These are phyloP conservation scores for Microthyrium microscopicum DNA, from an alignment of 2,329 filamentous ascomycete species.

Conservation along the genomic window DNA sequence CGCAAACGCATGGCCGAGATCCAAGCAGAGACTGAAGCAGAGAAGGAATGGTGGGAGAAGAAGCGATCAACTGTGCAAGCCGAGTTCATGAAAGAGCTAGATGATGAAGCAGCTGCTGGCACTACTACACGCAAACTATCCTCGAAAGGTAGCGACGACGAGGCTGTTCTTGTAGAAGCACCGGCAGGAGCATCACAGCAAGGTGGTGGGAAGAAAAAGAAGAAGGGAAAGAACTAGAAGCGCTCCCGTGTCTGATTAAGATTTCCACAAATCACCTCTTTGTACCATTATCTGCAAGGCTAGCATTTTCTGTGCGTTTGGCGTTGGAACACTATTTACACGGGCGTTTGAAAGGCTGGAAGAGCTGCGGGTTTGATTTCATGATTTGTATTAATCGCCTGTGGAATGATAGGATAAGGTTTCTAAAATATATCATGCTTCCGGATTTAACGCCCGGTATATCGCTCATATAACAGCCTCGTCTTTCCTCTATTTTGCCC, in stretches of 20 bases:
- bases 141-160: constrained; percentile 41
- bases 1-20: constrained; percentile 61
- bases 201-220: constrained; percentile 36
- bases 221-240: constrained; percentile 46
- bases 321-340: too few relatives aligned
- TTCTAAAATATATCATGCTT: too few relatives aligned
- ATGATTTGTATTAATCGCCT: too few relatives aligned
- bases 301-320: neutral
- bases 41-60: constrained; percentile 89
- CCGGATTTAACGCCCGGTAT: too few relatives aligned
- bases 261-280: too few relatives aligned
- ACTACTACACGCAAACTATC: constrained; percentile 13
- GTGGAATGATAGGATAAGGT: too few relatives aligned
- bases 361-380: too few relatives aligned
- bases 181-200: constrained; percentile 29
- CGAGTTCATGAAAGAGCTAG: constrained; percentile 73
- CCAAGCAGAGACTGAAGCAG: constrained; percentile 50
- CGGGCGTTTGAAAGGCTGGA: too few relatives aligned
- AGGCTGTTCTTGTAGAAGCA: constrained; percentile 63
- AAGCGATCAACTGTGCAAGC: constrained; percentile 55
- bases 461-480: too few relatives aligned
- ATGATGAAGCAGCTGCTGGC: constrained; percentile 31
- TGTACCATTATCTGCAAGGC: neutral
- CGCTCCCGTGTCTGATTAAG: neutral
- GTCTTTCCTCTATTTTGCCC: constrained; percentile 25